Percentiles rank a stretch among this genome's conserved stretches.
Conservation (phyloP, 805 yeast genomes). For the Saturnispora zaruensis region DNA sequence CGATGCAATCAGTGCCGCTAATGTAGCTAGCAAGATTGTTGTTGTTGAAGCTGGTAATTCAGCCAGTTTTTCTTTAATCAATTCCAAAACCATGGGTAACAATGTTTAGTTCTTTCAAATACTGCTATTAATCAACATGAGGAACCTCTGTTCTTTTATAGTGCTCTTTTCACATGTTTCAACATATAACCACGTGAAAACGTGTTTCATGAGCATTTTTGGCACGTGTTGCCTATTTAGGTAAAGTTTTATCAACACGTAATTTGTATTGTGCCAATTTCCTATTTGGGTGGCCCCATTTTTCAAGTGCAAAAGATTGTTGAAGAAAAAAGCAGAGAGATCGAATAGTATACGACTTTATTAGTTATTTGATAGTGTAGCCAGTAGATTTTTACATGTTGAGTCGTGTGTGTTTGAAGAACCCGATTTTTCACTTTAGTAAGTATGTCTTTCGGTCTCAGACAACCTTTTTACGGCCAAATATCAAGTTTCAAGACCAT, state of each 20-base stretch:
- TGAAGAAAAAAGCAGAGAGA: background rate
- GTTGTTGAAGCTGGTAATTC: conserved; percentile 9
- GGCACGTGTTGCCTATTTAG: background rate
- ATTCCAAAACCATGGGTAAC: background rate
- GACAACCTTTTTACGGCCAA: background rate
- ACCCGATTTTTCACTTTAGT: background rate
- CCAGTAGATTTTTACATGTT: background rate
- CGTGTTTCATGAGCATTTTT: background rate
- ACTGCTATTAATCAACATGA: background rate
- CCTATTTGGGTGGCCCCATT: background rate
- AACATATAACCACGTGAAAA: background rate
- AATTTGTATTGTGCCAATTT: background rate
- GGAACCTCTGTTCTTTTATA: background rate
- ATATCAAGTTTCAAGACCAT: background rate
- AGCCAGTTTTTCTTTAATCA: background rate
- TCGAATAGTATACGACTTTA: background rate
- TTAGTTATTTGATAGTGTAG: background rate
- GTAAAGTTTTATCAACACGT: background rate
- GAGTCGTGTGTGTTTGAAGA: background rate
- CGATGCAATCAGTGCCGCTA: background rate
- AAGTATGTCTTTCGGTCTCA: background rate
- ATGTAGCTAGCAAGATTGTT: background rate
- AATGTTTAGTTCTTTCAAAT: no score
- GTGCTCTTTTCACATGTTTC: background rate
- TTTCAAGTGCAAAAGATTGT: background rate